These are phyloP conservation scores for Hypoxylon fragiforme DNA, from an alignment of 495 filamentous ascomycete genomes.

Conservation along the genomic window DNA sequence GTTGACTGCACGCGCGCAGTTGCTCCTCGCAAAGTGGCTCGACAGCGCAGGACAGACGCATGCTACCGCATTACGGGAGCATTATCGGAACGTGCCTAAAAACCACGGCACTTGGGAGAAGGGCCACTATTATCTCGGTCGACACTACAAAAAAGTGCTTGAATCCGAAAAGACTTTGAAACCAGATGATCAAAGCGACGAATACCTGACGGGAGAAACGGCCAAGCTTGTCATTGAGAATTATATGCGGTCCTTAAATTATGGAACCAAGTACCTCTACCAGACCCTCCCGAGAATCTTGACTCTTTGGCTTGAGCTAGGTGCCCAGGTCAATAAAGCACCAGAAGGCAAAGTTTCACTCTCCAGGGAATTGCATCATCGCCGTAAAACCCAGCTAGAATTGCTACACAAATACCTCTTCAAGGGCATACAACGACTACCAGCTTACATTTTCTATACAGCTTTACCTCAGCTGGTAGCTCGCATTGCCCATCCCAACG, in stretches of 20 bases:
- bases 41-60: slow-evolving; percentile 90
- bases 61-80: slow-evolving; percentile 70
- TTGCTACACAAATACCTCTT: slow-evolving; percentile 69
- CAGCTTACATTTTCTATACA: slow-evolving; percentile 89
- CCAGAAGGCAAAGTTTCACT: slow-evolving; percentile 67
- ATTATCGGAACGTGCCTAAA: slow-evolving; percentile 74
- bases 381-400: slow-evolving; percentile 66
- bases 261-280: slow-evolving; percentile 91
- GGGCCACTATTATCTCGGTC: slow-evolving; percentile 93
- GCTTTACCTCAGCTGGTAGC: slow-evolving; percentile 90
- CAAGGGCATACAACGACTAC: slow-evolving; percentile 73
- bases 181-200: slow-evolving; percentile 60
- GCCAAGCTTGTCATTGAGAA: slow-evolving; percentile 91
- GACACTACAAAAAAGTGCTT: slow-evolving; percentile 94
- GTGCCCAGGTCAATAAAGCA: slow-evolving; percentile 67
- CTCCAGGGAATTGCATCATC: slow-evolving; percentile 60
- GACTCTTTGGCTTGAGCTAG: slow-evolving; percentile 93
- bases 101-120: slow-evolving; percentile 81
- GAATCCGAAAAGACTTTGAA: slow-evolving; percentile 83
- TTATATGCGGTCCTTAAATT: slow-evolving; percentile 81
- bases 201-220: slow-evolving; percentile 71
- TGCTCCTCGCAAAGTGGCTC: slow-evolving; percentile 95
- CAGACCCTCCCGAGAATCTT: slow-evolving; percentile 88
- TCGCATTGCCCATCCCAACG: slow-evolving; percentile 83
- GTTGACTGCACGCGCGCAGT: slow-evolving; percentile 67